Evolutionary conservation across 164 flowering plant species (phyloP).

Genomic region (Taxillus chinensis): DNA sequence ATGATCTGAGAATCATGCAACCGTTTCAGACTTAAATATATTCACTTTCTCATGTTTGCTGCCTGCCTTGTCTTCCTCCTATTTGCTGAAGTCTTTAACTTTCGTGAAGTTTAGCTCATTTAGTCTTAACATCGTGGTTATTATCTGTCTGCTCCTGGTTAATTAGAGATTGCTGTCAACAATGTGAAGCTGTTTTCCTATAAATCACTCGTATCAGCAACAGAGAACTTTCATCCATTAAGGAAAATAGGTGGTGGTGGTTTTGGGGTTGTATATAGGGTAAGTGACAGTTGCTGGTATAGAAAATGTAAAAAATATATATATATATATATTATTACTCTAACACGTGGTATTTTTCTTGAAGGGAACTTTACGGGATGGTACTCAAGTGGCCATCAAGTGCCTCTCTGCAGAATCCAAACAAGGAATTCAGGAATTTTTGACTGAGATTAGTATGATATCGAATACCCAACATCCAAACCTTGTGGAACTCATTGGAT

Average conservation of each 20-base stretch:
- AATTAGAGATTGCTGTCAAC: slow-evolving; percentile 26
- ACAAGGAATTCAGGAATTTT: slow-evolving; percentile 67
- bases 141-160: slow-evolving; percentile 10
- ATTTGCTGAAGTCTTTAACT: neutral
- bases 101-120: neutral
- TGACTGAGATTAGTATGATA: slow-evolving; percentile 72
- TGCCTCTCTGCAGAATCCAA: slow-evolving; percentile 66
- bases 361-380: slow-evolving; percentile 73
- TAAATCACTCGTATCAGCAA: slow-evolving; percentile 58
- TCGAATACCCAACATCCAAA: slow-evolving; percentile 65
- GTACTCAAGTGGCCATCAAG: slow-evolving; percentile 61
- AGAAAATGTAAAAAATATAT: no score
- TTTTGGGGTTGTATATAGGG: slow-evolving; percentile 78
- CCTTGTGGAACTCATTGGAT: slow-evolving; percentile 71
- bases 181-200: slow-evolving; percentile 44
- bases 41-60: no score
- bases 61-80: no score
- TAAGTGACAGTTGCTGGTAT: slow-evolving; percentile 16
- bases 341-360: slow-evolving; percentile 4
- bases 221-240: slow-evolving; percentile 45
- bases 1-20: no score
- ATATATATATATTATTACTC: neutral
- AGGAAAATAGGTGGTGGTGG: slow-evolving; percentile 76
- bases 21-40: no score
- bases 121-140: neutral